Conservation (phyloP, 2,329 filamentous ascomycete genomes). For the Huntiella abstrusa region DNA sequence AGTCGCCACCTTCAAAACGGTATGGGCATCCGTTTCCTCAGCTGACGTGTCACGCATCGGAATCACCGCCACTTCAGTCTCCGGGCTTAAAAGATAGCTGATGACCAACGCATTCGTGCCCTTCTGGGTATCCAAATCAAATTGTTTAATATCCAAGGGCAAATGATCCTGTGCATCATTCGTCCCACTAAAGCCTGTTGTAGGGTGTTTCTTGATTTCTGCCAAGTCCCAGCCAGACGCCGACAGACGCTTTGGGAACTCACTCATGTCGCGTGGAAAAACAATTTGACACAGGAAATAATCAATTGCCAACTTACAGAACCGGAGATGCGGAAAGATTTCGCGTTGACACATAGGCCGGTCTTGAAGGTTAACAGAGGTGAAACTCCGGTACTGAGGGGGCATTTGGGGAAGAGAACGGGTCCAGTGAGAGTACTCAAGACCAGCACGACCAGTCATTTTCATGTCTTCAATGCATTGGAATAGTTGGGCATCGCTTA, state of each 20-base stretch:
- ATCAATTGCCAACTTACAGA: constrained; percentile 36
- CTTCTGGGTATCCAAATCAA: constrained; percentile 20
- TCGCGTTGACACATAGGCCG: constrained; percentile 23
- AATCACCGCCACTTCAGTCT: constrained; percentile 26
- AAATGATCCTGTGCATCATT: constrained; percentile 41
- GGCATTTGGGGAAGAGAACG: constrained; percentile 19
- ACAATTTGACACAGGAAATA: constrained; percentile 41
- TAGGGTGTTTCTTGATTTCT: constrained; percentile 25
- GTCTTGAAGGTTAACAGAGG: constrained; percentile 41
- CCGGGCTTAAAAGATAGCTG: constrained; percentile 32
- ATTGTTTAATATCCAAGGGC: constrained; percentile 34
- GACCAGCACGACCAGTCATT: constrained; percentile 29
- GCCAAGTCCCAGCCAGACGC: constrained; percentile 51
- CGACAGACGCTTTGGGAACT: constrained; percentile 44
- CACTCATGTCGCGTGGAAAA: constrained; percentile 41
- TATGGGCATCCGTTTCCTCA: constrained; percentile 18
- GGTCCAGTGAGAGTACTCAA: constrained; percentile 34
- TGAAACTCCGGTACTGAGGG: constrained; percentile 21
- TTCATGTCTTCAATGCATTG: constrained; percentile 27
- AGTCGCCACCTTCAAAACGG: constrained; percentile 27
- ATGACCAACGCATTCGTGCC: constrained; percentile 53
- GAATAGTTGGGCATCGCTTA: constrained; percentile 30
- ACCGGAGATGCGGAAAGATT: constrained; percentile 34
- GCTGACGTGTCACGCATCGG: constrained; percentile 9
- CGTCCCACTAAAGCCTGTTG: constrained; percentile 52